Percentiles rank a stretch among this genome's conserved stretches.
These are phyloP conservation scores for Trypanosoma melophagium DNA, from an alignment of 208 protist species.

Conservation along the genomic window DNA sequence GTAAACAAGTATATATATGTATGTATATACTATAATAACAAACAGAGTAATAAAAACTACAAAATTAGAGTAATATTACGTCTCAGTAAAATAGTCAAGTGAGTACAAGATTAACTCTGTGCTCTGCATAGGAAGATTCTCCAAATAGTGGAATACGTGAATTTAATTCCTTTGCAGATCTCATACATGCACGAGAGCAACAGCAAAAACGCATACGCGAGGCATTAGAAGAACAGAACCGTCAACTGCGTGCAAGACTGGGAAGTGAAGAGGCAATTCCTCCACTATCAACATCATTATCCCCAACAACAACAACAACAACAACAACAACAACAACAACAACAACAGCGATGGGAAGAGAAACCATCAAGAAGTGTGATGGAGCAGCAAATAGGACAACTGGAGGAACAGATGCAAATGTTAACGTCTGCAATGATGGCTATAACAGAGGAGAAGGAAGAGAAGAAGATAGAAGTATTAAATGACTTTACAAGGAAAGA, in stretches of 20 bases:
- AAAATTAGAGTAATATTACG: background rate
- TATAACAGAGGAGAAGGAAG: too few relatives aligned
- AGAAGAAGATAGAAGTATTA: too few relatives aligned
- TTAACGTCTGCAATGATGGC: too few relatives aligned
- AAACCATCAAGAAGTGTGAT: background rate
- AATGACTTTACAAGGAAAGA: too few relatives aligned
- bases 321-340: background rate
- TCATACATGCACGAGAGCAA: slow-evolving; percentile 24
- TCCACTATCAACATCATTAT: too few relatives aligned
- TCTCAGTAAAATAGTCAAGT: slow-evolving; percentile 6
- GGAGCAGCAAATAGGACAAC: background rate
- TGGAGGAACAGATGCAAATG: background rate
- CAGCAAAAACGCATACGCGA: slow-evolving; percentile 22
- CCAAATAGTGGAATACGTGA: background rate
- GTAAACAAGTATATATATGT: too few relatives aligned
- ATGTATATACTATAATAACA: too few relatives aligned
- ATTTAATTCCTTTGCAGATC: slow-evolving; percentile 3
- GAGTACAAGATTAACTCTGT: background rate
- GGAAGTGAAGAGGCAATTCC: slow-evolving; percentile 7
- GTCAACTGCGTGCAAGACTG: slow-evolving; percentile 22
- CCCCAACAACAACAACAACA: too few relatives aligned
- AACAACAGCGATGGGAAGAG: background rate
- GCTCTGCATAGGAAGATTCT: background rate
- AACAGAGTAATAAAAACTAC: background rate
- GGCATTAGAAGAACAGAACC: slow-evolving; percentile 24